phyloP scores from a whole-genome alignment of 2,329 filamentous ascomycete species.

The Fusarium phyllophilum region DNA sequence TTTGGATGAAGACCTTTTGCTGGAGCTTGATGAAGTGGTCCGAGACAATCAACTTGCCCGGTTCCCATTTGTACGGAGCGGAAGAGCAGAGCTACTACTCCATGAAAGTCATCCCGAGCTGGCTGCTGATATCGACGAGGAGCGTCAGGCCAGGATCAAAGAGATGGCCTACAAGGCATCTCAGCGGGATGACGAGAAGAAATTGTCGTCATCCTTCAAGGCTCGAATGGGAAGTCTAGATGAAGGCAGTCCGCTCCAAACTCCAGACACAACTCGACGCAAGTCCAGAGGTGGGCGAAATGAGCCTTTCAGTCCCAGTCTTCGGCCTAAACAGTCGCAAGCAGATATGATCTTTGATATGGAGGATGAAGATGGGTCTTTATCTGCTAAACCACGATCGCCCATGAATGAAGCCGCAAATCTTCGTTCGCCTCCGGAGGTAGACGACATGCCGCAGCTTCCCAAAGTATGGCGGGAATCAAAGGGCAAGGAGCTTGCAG shows the following conservation, averaged over 20 bases:
- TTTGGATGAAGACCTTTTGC: constrained; percentile 83
- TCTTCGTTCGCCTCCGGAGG: constrained; percentile 38
- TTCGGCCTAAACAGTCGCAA: constrained; percentile 74
- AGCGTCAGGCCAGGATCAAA: constrained; percentile 75
- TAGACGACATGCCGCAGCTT: constrained; percentile 45
- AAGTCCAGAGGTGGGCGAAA: constrained; percentile 61
- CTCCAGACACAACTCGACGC: constrained; percentile 57
- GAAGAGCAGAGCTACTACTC: constrained; percentile 73
- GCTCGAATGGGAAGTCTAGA: constrained; percentile 72
- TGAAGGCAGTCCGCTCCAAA: constrained; percentile 59
- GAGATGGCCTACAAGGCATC: constrained; percentile 76
- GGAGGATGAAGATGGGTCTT: constrained; percentile 76
- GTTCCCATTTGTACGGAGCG: constrained; percentile 81
- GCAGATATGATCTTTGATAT: constrained; percentile 92
- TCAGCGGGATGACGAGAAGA: constrained; percentile 73
- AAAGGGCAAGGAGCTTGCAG: constrained; percentile 41
- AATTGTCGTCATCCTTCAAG: constrained; percentile 68
- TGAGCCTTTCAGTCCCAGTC: constrained; percentile 70
- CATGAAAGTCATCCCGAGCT: constrained; percentile 73
- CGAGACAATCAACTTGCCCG: constrained; percentile 83
- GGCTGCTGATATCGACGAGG: constrained; percentile 73
- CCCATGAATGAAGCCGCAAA: constrained; percentile 33
- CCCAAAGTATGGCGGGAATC: constrained; percentile 46
- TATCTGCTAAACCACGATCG: constrained; percentile 45
- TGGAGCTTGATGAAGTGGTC: constrained; percentile 82